Evolutionary conservation across 1,284 basidiomycete species (phyloP).

Genomic region (Puccinia polysora): DNA sequence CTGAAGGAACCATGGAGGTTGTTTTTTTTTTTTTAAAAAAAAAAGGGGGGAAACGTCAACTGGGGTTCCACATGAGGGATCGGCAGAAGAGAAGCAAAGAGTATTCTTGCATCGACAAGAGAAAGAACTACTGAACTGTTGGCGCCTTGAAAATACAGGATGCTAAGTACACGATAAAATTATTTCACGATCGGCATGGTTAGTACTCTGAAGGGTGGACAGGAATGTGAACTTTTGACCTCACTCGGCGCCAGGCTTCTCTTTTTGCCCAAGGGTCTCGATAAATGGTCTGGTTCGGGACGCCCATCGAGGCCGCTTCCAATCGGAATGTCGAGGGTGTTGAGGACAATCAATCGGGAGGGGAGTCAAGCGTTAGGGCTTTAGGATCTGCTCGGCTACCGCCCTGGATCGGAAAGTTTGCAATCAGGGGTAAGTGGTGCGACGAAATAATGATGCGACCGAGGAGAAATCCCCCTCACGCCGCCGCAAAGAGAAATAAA

Average conservation of each 20-base stretch:
- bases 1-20: too few species aligned
- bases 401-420: too few species aligned
- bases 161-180: constrained; percentile 20
- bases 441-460: too few species aligned
- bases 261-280: constrained; percentile 84
- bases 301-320: constrained; percentile 3
- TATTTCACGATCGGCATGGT: not conserved
- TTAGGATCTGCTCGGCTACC: too few species aligned
- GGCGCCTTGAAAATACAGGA: constrained; percentile 38
- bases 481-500: too few species aligned
- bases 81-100: not conserved
- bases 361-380: too few species aligned
- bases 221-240: not conserved
- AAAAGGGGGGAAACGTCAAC: not conserved
- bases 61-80: not conserved
- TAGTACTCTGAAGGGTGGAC: not conserved
- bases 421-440: too few species aligned
- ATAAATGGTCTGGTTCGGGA: constrained; percentile 20
- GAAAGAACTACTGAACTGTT: constrained; percentile 8
- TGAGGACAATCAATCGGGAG: too few species aligned
- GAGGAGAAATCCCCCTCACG: too few species aligned
- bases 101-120: not conserved
- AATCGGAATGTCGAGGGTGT: too few species aligned
- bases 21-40: not conserved
- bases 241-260: constrained; percentile 78